Percentiles rank a stretch among this genome's conserved stretches.
Evolutionary conservation across 169 alveolate genomes (phyloP).

Genomic region (Pseudocohnilembus persalinus): DNA sequence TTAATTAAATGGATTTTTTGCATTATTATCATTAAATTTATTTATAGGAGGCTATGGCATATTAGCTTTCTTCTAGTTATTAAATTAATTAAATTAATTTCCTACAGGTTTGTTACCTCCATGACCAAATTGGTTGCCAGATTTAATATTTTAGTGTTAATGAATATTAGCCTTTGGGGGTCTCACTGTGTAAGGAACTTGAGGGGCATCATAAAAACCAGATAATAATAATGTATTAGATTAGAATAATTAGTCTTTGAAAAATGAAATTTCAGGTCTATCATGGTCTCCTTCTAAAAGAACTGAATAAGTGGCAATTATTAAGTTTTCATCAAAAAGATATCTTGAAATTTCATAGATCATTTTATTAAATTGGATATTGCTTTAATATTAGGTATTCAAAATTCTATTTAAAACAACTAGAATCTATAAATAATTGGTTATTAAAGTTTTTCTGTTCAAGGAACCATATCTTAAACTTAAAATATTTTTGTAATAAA

Average conservation of each 20-base stretch:
- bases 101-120: too few relatives aligned
- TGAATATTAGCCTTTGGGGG: too few relatives aligned
- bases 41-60: too few relatives aligned
- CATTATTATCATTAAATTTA: neutral
- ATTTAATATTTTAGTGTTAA: neutral
- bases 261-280: neutral
- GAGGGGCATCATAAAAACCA: neutral
- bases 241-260: neutral
- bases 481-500: constrained; percentile 1
- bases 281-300: neutral
- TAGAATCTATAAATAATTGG: neutral
- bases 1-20: neutral
- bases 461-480: neutral
- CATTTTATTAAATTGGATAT: neutral
- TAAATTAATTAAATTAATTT: too few relatives aligned
- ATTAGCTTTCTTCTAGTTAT: too few relatives aligned
- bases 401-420: neutral
- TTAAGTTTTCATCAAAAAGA: neutral
- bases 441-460: neutral
- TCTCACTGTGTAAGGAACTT: neutral
- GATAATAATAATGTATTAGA: neutral
- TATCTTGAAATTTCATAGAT: neutral
- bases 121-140: neutral
- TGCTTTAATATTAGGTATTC: neutral
- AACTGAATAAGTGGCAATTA: neutral